phyloP scores from a whole-genome alignment of 2,329 filamentous ascomycete genomes.

The Colletotrichum higginsianum region DNA sequence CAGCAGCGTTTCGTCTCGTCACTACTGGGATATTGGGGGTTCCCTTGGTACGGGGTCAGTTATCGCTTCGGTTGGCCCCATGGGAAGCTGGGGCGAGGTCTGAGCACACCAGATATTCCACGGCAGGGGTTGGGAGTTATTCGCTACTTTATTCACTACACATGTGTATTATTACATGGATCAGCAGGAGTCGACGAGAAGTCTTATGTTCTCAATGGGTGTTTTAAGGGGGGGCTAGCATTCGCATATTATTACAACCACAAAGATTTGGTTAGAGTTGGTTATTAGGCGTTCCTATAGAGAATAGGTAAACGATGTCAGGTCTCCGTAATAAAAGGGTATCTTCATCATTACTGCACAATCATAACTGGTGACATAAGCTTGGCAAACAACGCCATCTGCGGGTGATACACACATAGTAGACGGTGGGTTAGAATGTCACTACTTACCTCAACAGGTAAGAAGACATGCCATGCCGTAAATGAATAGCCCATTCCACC shows the following conservation, averaged over 20 bases:
- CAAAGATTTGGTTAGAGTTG: conserved; percentile 25
- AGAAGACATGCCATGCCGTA: conserved; percentile 12
- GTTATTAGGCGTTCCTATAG: conserved; percentile 15
- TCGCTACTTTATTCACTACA: conserved; percentile 6
- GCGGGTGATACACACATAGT: conserved; percentile 11
- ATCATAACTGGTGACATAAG: too few relatives aligned
- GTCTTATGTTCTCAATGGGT: not conserved
- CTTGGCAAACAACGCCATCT: not conserved
- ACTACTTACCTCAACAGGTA: conserved; percentile 13
- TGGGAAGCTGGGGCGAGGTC: conserved; percentile 86
- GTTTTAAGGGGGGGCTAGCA: conserved; percentile 11
- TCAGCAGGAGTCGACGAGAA: conserved; percentile 23
- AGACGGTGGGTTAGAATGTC: not conserved
- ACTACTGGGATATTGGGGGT: conserved; percentile 94
- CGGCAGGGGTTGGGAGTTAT: conserved; percentile 1
- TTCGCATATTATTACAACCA: conserved; percentile 31
- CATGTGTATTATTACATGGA: conserved; percentile 27
- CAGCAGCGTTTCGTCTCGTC: conserved; percentile 80
- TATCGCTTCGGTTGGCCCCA: conserved; percentile 75
- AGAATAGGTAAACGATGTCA: conserved; percentile 15
- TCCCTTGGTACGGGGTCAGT: conserved; percentile 83
- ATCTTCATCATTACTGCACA: not conserved
- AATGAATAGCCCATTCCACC: conserved; percentile 20
- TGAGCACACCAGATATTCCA: conserved; percentile 50
- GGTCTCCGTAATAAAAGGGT: conserved; percentile 5